Evolutionary conservation across 2,329 filamentous ascomycete species (phyloP).

Genomic region (Penicillium sclerotiorum): DNA sequence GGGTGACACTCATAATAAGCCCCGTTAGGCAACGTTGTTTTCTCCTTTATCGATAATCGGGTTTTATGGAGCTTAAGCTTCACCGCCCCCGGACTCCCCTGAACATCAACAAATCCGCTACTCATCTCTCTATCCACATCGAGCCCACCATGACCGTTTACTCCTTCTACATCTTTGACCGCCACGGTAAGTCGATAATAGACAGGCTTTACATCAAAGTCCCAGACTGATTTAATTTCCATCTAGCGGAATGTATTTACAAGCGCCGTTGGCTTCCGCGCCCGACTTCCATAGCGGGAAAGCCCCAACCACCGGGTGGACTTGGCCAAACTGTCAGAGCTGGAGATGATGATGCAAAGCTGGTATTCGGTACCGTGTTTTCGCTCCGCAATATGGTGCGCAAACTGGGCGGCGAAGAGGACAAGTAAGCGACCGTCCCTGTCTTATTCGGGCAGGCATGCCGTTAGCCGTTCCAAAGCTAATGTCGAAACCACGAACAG

Average conservation of each 20-base stretch:
- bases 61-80: conserved; percentile 10
- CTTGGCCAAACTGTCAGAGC: conserved; percentile 49
- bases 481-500: conserved; percentile 43
- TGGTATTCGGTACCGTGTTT: conserved; percentile 96
- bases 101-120: conserved; percentile 21
- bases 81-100: conserved; percentile 27
- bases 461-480: neutral
- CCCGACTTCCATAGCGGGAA: conserved; percentile 49
- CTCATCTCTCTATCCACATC: neutral
- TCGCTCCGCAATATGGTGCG: conserved; percentile 95
- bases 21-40: conserved; percentile 17
- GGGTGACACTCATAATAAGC: conserved; percentile 3
- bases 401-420: conserved; percentile 90
- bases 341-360: conserved; percentile 84
- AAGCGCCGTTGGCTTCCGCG: conserved; percentile 77
- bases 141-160: conserved; percentile 77
- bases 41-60: conserved; percentile 17
- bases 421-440: conserved; percentile 55
- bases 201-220: neutral
- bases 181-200: conserved; percentile 70
- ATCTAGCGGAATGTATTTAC: conserved; percentile 97
- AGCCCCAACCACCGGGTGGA: conserved; percentile 33
- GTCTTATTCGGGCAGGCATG: neutral
- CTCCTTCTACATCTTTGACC: conserved; percentile 98
- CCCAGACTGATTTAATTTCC: conserved; percentile 7